Base-by-base conservation (phyloP, 768 basidiomycete genomes). In the Suillus cothurnatus region DNA sequence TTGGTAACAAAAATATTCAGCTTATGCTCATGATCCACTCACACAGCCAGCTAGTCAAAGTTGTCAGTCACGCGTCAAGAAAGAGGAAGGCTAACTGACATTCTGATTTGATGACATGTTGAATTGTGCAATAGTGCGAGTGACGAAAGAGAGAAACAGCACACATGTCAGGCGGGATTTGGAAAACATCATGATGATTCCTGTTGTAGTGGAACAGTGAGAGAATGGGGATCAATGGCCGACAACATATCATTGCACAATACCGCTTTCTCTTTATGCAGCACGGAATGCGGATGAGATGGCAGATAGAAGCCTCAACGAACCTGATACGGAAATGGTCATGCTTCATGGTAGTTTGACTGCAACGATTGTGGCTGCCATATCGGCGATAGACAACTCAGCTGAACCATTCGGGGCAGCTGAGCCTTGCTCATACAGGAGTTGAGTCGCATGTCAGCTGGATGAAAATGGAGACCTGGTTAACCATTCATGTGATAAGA, bases 101-200 rank as follows among this genome's bases (percentile, higher is more conserved):
- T 74, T 74, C 36, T 71, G 64, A 28, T 65, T 71, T 56, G 59
- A 53, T 15, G 67, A 34, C 74, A 74, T 74, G 58, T 74, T 67
- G n/a, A 74, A 74, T 15, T 67, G 74, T 17, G 23, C 41, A 17
- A 47, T 14, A 23, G 43, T 52, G 39, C 23, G 62, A 43, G 14
- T 21, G 21, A 58, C 17, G 17, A 59, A 28, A 21, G 19, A 19
- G 7, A n/a, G 61, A 55, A 61, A 41, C 2, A 28, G 53, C 57
- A 56, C 36, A 43, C 69, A 68, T 70, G 62, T 38, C 28, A 65
- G 50, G 19, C 7, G 3, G 1, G n/a, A 64, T 26, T 23, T 49
- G 21, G 43, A 28, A 26, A 15, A 21, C 61, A 64, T 64, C 26
- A 4, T 7, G 36, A 17, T 8, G 32, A 49, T 47, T n/a, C 4